Evolutionary conservation across 305 asterid genomes (phyloP), one percentile per base, ranked within the genome.

Genomic region (Solanum hybrid): DNA sequence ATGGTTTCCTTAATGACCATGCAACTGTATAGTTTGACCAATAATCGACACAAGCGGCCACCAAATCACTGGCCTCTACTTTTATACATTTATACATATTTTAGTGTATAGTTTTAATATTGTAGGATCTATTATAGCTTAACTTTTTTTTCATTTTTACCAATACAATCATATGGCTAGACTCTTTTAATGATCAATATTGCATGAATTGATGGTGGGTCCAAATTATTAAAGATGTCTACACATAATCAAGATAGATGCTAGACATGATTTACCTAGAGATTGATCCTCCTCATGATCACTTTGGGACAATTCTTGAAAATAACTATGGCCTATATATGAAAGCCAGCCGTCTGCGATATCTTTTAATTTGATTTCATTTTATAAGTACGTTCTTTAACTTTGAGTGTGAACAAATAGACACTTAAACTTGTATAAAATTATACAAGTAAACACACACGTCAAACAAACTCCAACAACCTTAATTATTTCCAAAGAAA

Each of bases 111-210:
- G 35, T 51, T 42, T 10, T 82, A 60, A 24, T 42, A 73, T 14
- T 8, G 77, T 73, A 86, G 78, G 88, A 38, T 73, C 66, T 69
- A 86, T 40, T 40, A 15, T 35, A 78, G 51, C 2, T 10, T 0
- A 17, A 11, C 17, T 24, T 66, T 31, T 66, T 45, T 0, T 27
- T 27, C 9, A 14, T 7, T 75, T 75, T 15, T 86, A 14, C 24
- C 27, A 71, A 86, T 69, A 37, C 81, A 86, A 86, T 86, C 66
- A 86, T 86, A 86, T 69, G 64, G 0, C 0, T 37, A 79, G 34
- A 24, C 60, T 79, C 86, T 79, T n/a, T 37, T 37, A 79, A 79
- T 79, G 64, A 37, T 79, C 12, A 79, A 79, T 37, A 69, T 69
- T 69, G 64, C 60, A 37, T 29, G 22, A 38, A 10, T 38, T 38